Conservation (phyloP, 495 filamentous ascomycete species). For the Lichenothelia convexa region DNA sequence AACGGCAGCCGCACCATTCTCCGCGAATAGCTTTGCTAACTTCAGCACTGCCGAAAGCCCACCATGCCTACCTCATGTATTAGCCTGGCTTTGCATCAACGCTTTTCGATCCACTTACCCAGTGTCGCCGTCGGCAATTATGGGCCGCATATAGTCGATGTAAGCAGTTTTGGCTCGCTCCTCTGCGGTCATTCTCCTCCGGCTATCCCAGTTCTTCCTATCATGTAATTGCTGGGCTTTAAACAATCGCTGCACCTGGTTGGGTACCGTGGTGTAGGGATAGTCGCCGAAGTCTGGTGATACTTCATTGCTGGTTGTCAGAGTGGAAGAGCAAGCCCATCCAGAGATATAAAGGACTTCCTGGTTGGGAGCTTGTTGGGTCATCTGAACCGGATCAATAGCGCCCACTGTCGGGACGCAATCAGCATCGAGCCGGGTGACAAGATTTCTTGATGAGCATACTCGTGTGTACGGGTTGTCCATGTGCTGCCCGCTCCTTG, state of each 20-base stretch:
- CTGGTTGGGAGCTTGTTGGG: slow-evolving; percentile 89
- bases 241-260: slow-evolving; percentile 87
- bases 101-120: slow-evolving; percentile 40
- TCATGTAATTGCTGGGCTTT: slow-evolving; percentile 96
- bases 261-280: slow-evolving; percentile 95
- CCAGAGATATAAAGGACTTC: slow-evolving; percentile 91
- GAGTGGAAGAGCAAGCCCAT: slow-evolving; percentile 86
- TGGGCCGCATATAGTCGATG: slow-evolving; percentile 80
- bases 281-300: slow-evolving; percentile 96
- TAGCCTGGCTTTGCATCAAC: background rate
- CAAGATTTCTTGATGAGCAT: slow-evolving; percentile 16
- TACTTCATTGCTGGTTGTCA: slow-evolving; percentile 91
- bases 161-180: slow-evolving; percentile 60
- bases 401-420: slow-evolving; percentile 52
- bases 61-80: slow-evolving; percentile 31
- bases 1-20: slow-evolving; percentile 89
- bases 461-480: slow-evolving; percentile 84
- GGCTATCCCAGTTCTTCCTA: slow-evolving; percentile 76
- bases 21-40: slow-evolving; percentile 94
- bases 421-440: slow-evolving; percentile 2
- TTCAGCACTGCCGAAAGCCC: slow-evolving; percentile 86
- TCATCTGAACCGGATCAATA: slow-evolving; percentile 97
- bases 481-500: slow-evolving; percentile 51
- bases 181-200: slow-evolving; percentile 55
- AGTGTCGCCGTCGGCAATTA: slow-evolving; percentile 94